Evolutionary conservation across 148 eudicot genomes (phyloP).

Genomic region (Camellia granthamiana): DNA sequence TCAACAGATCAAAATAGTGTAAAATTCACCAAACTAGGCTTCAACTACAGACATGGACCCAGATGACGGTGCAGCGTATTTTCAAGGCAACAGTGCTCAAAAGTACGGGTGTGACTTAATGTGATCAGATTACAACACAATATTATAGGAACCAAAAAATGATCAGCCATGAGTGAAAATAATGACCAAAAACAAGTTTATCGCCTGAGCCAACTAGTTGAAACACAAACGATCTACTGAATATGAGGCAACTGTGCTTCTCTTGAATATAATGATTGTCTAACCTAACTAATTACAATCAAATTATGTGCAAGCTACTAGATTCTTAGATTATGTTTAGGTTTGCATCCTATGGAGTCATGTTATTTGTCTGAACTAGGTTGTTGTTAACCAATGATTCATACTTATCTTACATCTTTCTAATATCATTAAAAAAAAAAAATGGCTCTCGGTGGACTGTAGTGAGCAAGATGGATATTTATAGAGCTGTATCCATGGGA

Average conservation of each 20-base stretch:
- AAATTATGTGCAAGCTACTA: background rate
- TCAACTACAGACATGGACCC: too few species aligned
- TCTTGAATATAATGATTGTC: too few species aligned
- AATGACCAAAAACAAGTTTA: too few species aligned
- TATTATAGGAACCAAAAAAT: too few species aligned
- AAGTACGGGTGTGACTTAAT: too few species aligned
- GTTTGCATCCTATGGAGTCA: background rate
- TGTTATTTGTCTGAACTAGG: background rate
- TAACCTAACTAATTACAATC: background rate
- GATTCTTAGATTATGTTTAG: background rate
- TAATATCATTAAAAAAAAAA: too few species aligned
- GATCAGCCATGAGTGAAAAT: too few species aligned
- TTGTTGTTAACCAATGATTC: background rate
- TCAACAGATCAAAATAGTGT: too few species aligned
- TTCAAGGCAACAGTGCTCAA: too few species aligned
- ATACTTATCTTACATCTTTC: background rate
- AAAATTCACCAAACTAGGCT: too few species aligned
- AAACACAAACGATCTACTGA: background rate
- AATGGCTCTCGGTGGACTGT: background rate
- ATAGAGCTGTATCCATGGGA: constrained; percentile 53
- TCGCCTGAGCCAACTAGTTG: background rate
- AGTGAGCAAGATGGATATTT: background rate
- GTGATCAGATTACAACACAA: too few species aligned
- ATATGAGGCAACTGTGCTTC: background rate
- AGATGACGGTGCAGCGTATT: too few species aligned